Base-by-base conservation (phyloP, 108 stramenopile species). In the Epipyxis sp. region DNA sequence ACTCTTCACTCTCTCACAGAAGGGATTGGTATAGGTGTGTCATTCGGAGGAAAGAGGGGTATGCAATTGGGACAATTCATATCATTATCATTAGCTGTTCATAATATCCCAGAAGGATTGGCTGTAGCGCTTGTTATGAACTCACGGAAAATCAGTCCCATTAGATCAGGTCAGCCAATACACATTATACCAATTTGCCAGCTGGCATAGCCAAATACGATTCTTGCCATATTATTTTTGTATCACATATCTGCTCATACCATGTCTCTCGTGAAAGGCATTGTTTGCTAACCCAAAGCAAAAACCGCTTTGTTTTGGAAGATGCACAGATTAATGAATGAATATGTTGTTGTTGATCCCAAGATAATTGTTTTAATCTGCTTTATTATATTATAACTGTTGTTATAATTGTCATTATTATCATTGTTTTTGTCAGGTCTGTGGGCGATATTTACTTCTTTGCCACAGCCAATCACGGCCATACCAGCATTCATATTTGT, bases 381-480 rank as follows among this genome's bases (percentile, higher is more conserved):
- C n/a, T n/a, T n/a, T n/a, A n/a, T n/a, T n/a, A n/a, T n/a, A n/a
- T n/a, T n/a, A n/a, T n/a, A n/a, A n/a, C n/a, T n/a, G n/a, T n/a
- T n/a, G n/a, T n/a, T n/a, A n/a, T n/a, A n/a, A n/a, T n/a, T n/a
- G n/a, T n/a, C n/a, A n/a, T n/a, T n/a, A n/a, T n/a, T n/a, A 25
- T 68, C 20, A 92, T n/a, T n/a, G n/a, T n/a, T n/a, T n/a, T n/a
- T n/a, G n/a, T n/a, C n/a, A n/a, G n/a, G 91, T 27, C 85, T 97
- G 45, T 97, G 93, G 94, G 93, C 92, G 43, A 87, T 99, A 20
- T 83, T 94, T 46, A 94, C 98, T 13, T 91, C 90, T 69, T 58
- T 96, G n/a, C 98, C 98, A 1, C 98, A 99, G 82, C 98, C 98
- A 1, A 59, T 99, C 20, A 95, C 97, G 93, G 96, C 98, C 32